Evolutionary conservation across 257 asterid genomes (phyloP).

Genomic region (Euphrasia confusa): DNA sequence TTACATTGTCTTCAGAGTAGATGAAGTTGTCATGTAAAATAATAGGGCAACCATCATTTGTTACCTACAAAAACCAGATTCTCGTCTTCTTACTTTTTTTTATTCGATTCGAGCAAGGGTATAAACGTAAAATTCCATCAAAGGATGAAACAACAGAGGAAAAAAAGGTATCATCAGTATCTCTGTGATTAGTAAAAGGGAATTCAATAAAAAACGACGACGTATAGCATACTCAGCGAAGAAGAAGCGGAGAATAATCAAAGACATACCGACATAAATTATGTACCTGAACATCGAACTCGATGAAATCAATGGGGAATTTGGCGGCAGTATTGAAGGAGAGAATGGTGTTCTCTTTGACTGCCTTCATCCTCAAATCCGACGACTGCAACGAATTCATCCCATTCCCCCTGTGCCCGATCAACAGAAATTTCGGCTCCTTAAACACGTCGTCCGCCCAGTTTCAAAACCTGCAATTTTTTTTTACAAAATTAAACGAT

Average conservation of each 20-base stretch:
- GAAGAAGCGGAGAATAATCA: no score
- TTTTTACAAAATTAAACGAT: no score
- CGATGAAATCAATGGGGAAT: constrained; percentile 69
- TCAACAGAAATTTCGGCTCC: constrained; percentile 61
- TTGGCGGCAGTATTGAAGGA: constrained; percentile 76
- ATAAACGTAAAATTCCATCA: constrained; percentile 19
- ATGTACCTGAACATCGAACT: constrained; percentile 94
- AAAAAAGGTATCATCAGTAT: no score
- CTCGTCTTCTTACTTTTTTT: constrained; percentile 36
- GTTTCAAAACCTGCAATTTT: constrained; percentile 31
- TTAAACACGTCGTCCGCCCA: constrained; percentile 32
- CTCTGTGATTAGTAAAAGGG: no score
- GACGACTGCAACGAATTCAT: constrained; percentile 82
- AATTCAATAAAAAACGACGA: no score
- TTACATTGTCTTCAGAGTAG: constrained; percentile 64
- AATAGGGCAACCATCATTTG: constrained; percentile 82
- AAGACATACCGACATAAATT: no score
- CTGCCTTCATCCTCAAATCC: constrained; percentile 71
- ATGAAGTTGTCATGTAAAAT: constrained; percentile 93
- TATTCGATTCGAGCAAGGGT: no score
- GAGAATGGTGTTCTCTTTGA: constrained; percentile 77
- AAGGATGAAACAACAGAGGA: neutral
- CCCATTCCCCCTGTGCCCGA: constrained; percentile 95
- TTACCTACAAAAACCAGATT: constrained; percentile 67
- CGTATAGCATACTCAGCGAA: no score